Base-by-base conservation (phyloP, 345 rosid genomes). In the Psidium friedrichsthalianum region DNA sequence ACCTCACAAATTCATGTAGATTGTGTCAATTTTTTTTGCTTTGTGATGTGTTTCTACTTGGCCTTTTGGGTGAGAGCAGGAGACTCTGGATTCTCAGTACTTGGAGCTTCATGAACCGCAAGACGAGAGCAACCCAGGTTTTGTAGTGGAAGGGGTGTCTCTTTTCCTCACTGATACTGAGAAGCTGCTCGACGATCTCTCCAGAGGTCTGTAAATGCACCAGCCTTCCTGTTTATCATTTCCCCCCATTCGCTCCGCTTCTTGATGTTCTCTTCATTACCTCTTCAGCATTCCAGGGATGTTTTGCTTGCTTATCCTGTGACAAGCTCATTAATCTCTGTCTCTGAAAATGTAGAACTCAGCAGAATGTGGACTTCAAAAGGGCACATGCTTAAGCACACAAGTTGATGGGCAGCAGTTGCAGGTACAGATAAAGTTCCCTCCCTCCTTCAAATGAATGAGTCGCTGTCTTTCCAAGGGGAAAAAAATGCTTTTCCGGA, bases 91-190 rank as follows among this genome's bases (percentile, higher is more conserved):
- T 86, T 84, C 90, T 83, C 99, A 95, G 92, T 95, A 93, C 85
- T 87, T 90, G 84, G 98, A 95, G 91, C 95, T 97, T 85, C 98
- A 94, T 88, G 94, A 94, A 84, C 92, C 95, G 85, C 98, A 93
- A 91, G 99, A 97, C 90, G 99, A 97, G 90, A 94, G 94, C 93
- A 95, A 93, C 92, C 98, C 99, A 82, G 95, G 92, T 87, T 97
- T 97, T 92, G 98, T 94, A 84, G 95, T 90, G 84, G 96, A 97
- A 92, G 96, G 95, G 81, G 96, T 94, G 27, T 87, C 95, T 83
- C 95, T 95, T 78, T 97, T 97, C 92, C 96, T 97, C 87, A 94
- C 91, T 82, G 99, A 97, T 87, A 92, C 99, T 86, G 96, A 95
- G 84, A 95, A 92, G 88, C 94, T 95, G 89, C 93, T 97, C 88